These are phyloP conservation scores for Nigrospora sphaerica DNA, from an alignment of 2,329 filamentous ascomycete genomes.

Conservation along the genomic window DNA sequence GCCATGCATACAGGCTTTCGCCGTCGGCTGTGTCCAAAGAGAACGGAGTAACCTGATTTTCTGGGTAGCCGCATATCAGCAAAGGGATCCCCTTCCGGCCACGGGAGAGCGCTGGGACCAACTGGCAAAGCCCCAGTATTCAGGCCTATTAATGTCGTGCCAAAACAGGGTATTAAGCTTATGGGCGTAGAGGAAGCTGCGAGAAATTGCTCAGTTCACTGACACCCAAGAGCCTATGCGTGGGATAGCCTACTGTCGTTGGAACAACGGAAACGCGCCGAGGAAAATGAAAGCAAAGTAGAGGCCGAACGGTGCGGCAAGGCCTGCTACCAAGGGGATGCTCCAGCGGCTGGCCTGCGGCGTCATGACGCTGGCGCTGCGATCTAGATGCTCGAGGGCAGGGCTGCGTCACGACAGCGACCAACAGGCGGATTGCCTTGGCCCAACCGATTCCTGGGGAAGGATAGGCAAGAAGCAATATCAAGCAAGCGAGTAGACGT, in stretches of 20 bases:
- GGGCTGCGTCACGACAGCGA: not conserved
- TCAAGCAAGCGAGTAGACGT: too few species aligned
- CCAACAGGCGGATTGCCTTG: too few species aligned
- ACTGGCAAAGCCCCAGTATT: constrained; percentile 84
- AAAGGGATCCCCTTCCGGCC: constrained; percentile 6
- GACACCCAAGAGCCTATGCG: not conserved
- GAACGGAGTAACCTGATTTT: constrained; percentile 66
- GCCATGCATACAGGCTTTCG: constrained; percentile 66
- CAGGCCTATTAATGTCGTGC: constrained; percentile 67
- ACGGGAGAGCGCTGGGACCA: constrained; percentile 17
- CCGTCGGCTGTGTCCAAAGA: constrained; percentile 57
- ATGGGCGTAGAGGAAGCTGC: constrained; percentile 76
- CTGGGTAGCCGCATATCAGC: constrained; percentile 31
- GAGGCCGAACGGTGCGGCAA: constrained; percentile 52
- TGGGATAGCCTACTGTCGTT: constrained; percentile 62
- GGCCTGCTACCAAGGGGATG: constrained; percentile 37
- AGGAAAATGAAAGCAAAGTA: constrained; percentile 63
- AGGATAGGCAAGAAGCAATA: too few species aligned
- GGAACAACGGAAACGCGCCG: constrained; percentile 62
- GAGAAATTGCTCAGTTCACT: not conserved
- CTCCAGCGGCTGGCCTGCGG: constrained; percentile 21
- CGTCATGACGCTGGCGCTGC: constrained; percentile 14
- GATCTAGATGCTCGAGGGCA: not conserved
- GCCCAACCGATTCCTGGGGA: too few species aligned
- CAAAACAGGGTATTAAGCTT: constrained; percentile 66